Percentiles rank a stretch among this genome's conserved stretches.
phyloP scores from a whole-genome alignment of 148 eudicot species.

The Suaeda aralocaspica region DNA sequence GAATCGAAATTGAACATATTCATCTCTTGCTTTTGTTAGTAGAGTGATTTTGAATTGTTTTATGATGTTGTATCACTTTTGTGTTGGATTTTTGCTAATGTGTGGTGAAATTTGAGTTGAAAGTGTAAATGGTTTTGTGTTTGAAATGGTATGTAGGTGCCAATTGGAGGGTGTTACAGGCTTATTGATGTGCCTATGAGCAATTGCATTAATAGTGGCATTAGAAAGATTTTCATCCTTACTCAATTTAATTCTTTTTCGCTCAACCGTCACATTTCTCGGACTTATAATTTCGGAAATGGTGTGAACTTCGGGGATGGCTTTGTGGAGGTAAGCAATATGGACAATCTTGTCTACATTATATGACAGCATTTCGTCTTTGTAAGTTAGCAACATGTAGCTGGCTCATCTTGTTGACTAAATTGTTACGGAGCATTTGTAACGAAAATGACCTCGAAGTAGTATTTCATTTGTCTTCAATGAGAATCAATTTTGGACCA shows the following conservation, averaged over 20 bases:
- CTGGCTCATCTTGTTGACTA: not conserved
- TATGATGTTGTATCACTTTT: not conserved
- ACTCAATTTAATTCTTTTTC: slow-evolving; percentile 96
- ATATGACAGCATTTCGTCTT: not conserved
- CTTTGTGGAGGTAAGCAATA: slow-evolving; percentile 72
- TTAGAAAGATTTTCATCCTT: slow-evolving; percentile 84
- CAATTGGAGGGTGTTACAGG: slow-evolving; percentile 93
- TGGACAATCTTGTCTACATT: not conserved
- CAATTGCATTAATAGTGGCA: slow-evolving; percentile 90
- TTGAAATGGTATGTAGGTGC: slow-evolving; percentile 51
- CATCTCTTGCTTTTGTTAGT: no score
- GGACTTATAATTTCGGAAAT: slow-evolving; percentile 74
- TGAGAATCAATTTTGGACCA: not conserved
- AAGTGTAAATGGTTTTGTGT: not conserved
- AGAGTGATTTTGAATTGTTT: no score
- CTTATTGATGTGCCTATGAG: slow-evolving; percentile 98
- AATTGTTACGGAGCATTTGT: not conserved
- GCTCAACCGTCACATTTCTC: slow-evolving; percentile 84
- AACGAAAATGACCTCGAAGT: not conserved
- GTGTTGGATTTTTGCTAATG: not conserved
- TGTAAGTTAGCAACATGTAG: not conserved
- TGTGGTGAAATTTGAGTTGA: not conserved
- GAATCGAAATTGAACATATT: no score
- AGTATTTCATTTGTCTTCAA: not conserved
- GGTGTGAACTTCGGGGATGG: slow-evolving; percentile 91